These are phyloP conservation scores for Verticillium klebahnii DNA, from an alignment of 2,329 filamentous ascomycete genomes.

Conservation along the genomic window DNA sequence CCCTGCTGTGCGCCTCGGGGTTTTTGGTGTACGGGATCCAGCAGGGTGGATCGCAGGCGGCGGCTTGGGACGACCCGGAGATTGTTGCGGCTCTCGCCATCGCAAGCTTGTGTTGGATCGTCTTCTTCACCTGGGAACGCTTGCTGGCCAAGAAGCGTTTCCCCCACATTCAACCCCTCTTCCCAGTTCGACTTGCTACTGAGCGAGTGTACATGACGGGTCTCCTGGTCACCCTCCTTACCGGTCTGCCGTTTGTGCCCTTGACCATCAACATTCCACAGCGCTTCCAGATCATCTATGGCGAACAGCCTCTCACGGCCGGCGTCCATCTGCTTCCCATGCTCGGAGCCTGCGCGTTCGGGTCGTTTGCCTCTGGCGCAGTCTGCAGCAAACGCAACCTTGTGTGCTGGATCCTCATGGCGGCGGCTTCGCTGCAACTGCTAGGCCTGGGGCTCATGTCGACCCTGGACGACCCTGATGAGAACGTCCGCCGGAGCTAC, in stretches of 20 bases:
- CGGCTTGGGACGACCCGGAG: conserved; percentile 45
- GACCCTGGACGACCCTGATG: conserved; percentile 27
- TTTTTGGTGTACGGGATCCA: conserved; percentile 53
- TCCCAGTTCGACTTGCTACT: conserved; percentile 43
- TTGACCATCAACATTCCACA: conserved; percentile 57
- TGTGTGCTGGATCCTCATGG: conserved; percentile 45
- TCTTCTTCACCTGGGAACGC: conserved; percentile 48
- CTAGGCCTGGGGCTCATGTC: conserved; percentile 48
- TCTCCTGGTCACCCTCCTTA: conserved; percentile 48
- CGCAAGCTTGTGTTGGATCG: conserved; percentile 40
- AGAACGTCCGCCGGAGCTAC: conserved; percentile 39
- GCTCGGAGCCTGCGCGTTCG: conserved; percentile 51
- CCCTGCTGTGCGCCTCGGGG: conserved; percentile 47
- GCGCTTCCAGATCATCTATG: conserved; percentile 55
- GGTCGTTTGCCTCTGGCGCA: conserved; percentile 50
- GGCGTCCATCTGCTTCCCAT: conserved; percentile 55
- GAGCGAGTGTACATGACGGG: conserved; percentile 46
- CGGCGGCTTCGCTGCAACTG: conserved; percentile 45
- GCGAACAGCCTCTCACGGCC: conserved; percentile 45
- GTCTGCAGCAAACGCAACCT: conserved; percentile 50
- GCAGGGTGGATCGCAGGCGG: conserved; percentile 48
- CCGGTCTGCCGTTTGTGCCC: conserved; percentile 53
- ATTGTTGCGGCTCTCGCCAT: conserved; percentile 45
- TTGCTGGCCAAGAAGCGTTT: conserved; percentile 32
- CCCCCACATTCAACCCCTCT: conserved; percentile 46